Evolutionary conservation across 192 early-diverging fungal species (phyloP), one percentile per base, ranked within the genome.

Genomic region (Coemansia sp.): DNA sequence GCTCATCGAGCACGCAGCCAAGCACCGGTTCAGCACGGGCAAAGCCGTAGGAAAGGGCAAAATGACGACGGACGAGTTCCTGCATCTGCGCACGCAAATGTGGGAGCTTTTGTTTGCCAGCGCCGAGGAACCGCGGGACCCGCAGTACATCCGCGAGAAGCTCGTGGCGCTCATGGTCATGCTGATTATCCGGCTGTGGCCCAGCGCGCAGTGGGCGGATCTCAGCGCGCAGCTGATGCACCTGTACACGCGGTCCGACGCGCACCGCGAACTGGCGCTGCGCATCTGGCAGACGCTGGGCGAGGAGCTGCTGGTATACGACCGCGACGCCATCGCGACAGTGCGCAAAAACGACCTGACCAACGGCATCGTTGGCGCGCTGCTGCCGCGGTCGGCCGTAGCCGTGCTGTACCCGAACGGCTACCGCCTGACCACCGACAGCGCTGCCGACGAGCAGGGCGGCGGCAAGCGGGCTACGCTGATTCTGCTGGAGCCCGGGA

Each of bases 301-400:
- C 38, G 75, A 78, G 33, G 75, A 71, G 55, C 28, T 78, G 58
- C 67, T 78, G 71, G 69, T 71, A 12, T 71, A 60, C 22, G 75
- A 78, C 25, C 47, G 69, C 14, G 75, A 78, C 27, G 54, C 75
- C 6, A 49, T 58, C 42, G 75, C 60, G 0, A 54, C 65, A 0
- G 65, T 78, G 30, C 65, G 69, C 30, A 71, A 68, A 38, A 42
- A 49, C 30, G 69, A 78, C 8, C 65, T 78, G 58, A 68, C 69
- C 4, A 78, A 65, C 32, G 75, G 75, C 5, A 45, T 78, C 5
- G 54, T 71, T 3, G 75, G 75, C 1, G 68, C 69, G 1, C 50
- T 78, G 53, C 65, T 78, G 22, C 75, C 75, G 0, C 22, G 27
- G 18, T 3, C 56, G 6, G 65, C 57, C 6, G 69, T 71, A 1